Evolutionary conservation across 192 early-diverging fungal genomes (phyloP).

Genomic region (Coemansia asiatica): DNA sequence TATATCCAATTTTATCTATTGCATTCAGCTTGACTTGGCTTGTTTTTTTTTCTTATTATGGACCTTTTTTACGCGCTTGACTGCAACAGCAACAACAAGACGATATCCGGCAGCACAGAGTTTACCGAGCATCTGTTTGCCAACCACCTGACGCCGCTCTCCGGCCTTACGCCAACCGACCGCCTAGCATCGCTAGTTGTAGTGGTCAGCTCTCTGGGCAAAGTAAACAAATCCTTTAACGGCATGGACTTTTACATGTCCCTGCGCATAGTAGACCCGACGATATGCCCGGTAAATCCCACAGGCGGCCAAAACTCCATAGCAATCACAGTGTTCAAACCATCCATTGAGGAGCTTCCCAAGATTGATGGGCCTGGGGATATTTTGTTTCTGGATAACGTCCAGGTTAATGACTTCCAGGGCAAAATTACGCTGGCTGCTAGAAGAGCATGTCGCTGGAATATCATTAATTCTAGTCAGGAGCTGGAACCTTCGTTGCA

Average conservation of each 20-base stretch:
- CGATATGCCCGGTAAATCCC: background rate
- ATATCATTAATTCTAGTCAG: background rate
- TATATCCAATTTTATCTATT: constrained; percentile 8
- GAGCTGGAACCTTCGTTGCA: background rate
- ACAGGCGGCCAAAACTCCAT: background rate
- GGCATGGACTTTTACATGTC: background rate
- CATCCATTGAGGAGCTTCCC: background rate
- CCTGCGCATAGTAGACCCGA: background rate
- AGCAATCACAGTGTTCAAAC: background rate
- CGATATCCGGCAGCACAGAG: background rate
- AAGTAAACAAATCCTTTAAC: background rate
- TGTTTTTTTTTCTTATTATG: background rate
- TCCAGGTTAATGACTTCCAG: background rate
- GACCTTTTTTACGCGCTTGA: background rate
- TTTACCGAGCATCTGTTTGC: background rate
- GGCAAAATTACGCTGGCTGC: background rate
- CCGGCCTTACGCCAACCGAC: background rate
- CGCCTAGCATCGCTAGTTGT: background rate
- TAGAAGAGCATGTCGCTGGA: constrained; percentile 1
- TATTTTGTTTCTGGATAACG: background rate
- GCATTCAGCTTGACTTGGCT: background rate
- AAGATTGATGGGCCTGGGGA: background rate
- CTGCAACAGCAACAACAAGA: background rate
- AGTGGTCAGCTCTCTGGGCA: background rate
- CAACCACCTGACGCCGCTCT: background rate